Base-by-base conservation (phyloP, 768 basidiomycete genomes). In the Tephrocybe sp. region DNA sequence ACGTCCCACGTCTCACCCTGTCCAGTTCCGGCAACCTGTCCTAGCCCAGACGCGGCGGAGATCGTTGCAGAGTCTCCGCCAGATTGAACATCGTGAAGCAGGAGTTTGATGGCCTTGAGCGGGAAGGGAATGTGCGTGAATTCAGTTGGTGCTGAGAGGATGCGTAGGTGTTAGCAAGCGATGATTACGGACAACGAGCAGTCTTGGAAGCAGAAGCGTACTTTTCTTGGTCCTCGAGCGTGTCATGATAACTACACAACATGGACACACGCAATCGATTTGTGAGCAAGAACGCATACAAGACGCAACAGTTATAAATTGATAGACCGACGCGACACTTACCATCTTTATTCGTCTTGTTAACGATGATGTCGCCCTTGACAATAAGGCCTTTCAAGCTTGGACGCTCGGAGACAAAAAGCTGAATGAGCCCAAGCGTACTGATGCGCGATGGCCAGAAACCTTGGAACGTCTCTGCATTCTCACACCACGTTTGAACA, bases 401-500 rank as follows among this genome's bases (percentile, higher is more conserved):
- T 10, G 83, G 76, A n/a, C 87, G 76, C 48, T 82, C 77, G 5
- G 83, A 80, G 0, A 70, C 69, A 62, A 88, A 87, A 19, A 98
- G 75, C 54, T 88, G 81, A 23, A 80, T 80, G 44, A 99, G 71
- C 1, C 88, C 95, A 48, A 98, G 71, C 34, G 82, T 86, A 66
- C 92, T 94, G 60, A 96, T 79, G 30, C 92, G 83, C 4, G 84
- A 82, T 9, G 92, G 85, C 95, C 96, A 98, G 67, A 87, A 92
- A 26, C 97, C 95, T 62, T 93, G 92, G 78, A 98, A 90, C 4
- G 87, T 92, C 67, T 92, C 89, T 11, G 87, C 86, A 60, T 94
- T 95, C 65, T 99, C 96, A 62, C 89, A 91, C 96, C 95, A 98
- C 0, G 89, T 85, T 49, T 86, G 81, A 22, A 98, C 78, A n/a